These are phyloP conservation scores for Anastatica hierochuntica DNA, from an alignment of 345 rosid genomes.

Conservation along the genomic window DNA sequence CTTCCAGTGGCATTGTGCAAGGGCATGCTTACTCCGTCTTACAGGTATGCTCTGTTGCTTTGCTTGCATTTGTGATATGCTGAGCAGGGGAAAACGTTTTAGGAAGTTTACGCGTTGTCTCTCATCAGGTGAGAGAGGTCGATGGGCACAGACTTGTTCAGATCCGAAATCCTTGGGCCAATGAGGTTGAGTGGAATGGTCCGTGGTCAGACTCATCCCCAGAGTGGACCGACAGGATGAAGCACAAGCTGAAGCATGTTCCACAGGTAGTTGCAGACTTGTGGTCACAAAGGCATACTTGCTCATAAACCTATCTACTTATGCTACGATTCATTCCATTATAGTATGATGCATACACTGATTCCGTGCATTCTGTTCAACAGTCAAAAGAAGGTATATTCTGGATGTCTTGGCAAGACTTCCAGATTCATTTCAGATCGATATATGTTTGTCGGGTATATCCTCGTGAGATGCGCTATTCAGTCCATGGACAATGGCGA, in stretches of 20 bases:
- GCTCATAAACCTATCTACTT: too few species aligned
- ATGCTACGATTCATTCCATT: not conserved
- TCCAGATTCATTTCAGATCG: constrained; percentile 98
- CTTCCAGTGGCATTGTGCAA: constrained; percentile 98
- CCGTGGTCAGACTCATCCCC: constrained; percentile 97
- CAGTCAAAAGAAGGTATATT: constrained; percentile 99
- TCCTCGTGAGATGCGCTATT: constrained; percentile 96
- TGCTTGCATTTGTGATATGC: constrained; percentile 4
- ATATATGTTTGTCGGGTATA: constrained; percentile 96
- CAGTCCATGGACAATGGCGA: constrained; percentile 95
- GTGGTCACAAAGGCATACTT: not conserved
- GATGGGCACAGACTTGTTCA: constrained; percentile 99
- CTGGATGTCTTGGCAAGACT: constrained; percentile 99
- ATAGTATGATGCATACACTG: too few species aligned
- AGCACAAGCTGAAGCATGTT: constrained; percentile 87
- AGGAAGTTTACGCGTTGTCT: not conserved
- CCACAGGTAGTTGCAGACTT: constrained; percentile 54
- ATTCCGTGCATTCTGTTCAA: constrained; percentile 23
- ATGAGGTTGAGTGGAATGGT: constrained; percentile 99
- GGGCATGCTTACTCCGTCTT: constrained; percentile 97
- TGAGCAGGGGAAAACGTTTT: not conserved
- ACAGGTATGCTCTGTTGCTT: constrained; percentile 44
- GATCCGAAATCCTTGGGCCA: constrained; percentile 99
- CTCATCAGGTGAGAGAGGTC: constrained; percentile 83
- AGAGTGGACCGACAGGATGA: constrained; percentile 97